Evolutionary conservation across 305 asterid species (phyloP), one percentile per base, ranked within the genome.

Genomic region (Stenogyne calaminthoides): DNA sequence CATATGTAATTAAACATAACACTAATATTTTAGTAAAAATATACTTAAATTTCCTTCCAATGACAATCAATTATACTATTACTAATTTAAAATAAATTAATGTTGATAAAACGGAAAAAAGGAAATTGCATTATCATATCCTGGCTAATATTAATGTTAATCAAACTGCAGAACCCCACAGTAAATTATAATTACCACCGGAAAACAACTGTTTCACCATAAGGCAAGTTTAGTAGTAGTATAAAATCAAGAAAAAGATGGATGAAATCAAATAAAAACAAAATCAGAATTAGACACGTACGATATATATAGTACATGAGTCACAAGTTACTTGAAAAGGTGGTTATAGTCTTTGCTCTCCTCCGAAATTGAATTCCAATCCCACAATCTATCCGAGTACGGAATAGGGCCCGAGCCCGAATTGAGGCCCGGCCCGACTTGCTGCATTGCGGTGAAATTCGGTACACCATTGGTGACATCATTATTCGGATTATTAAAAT

Each of bases 341-440:
- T 80, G 69, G 80, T 34, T 72, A 77, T 66, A 86, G 60, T 87
- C 93, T 71, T 83, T 87, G 77, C 81, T 75, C 66, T 79, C 77
- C 67, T 88, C 89, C 20, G 81, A 56, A 46, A 81, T 64, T 14
- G 83, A 86, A 77, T 32, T 87, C 96, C 96, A 90, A 51, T 88
- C 96, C 96, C 96, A 90, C 76, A 90, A 59, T 56, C 90, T 78
- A 15, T 87, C 96, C 1, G 90, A 67, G 58, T 80, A 86, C 29
- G 74, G 87, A 57, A 76, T 61, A 6, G 84, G 18, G 9, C 77
- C 85, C 25, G 81, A 81, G 2, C 64, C 60, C 14, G 66, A 65
- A 32, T 20, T 69, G 10, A 62, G 65, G 56, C 76, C 63, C 40
- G 32, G 67, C 29, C 80, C 25, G 59, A 74, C 46, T 36, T 46